Base-by-base conservation (phyloP, 2,329 filamentous ascomycete species). In the Rutstroemia sp. region DNA sequence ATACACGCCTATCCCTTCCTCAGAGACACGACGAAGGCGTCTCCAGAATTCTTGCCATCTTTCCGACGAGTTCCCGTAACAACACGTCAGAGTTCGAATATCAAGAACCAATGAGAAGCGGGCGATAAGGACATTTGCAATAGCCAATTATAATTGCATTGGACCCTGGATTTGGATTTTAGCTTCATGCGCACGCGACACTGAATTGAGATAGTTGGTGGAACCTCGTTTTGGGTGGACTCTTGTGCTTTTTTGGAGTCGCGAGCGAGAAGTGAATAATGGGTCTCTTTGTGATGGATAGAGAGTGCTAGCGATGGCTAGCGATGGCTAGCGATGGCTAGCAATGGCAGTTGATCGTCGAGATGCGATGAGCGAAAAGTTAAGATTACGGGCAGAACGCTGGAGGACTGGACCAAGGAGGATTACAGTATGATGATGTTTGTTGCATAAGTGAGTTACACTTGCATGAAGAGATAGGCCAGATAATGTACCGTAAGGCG, bases 101-200 rank as follows among this genome's bases (percentile, higher is more conserved):
- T 27, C 44, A 27, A 47, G 16, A 47, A 27, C 44, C 44, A 47
- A 47, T 30, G 16, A 47, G 21, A 16, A 23, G 19, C 7, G 6
- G 6, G 16, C 44, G 44, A 47, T 47, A 47, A 47, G 41, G 44
- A 23, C 25, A 17, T 47, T 47, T 47, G 4, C 21, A 47, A 27
- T n/a, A 27, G 21, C 44, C 44, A 47, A 47, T 47, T 12, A 47
- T 16, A 27, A 16, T 7, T 25, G 19, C 9, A 14, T 16, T 27
- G 44, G 44, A 47, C 44, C 44, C 44, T 47, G 23, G 25, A 25
- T 47, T 47, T 27, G n/a, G 21, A 16, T 19, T 39, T 49, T 49
- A 49, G 48, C 48, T 23, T 42, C 30, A 38, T 51, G 57, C 54
- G 55, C 61, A 60, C 58, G 59, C 57, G 58, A 60, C 60, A 60